Base-by-base conservation (phyloP, 148 eudicot genomes). In the Simmondsia chinensis region DNA sequence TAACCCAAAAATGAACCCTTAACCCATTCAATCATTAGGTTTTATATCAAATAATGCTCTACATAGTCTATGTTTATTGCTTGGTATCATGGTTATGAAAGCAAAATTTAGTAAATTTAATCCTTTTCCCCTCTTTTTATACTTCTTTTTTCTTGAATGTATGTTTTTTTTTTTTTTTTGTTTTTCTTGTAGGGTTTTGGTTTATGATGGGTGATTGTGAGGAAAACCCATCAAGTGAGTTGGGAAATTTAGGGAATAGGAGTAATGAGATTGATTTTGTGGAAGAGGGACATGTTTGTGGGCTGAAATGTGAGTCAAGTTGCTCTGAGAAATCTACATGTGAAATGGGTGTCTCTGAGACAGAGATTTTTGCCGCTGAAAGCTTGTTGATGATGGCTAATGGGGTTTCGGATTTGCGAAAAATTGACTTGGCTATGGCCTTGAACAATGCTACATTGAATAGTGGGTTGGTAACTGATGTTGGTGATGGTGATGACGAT, bases 111-210 rank as follows among this genome's bases (percentile, higher is more conserved):
- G n/a, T n/a, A n/a, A n/a, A n/a, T n/a, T n/a, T n/a, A n/a, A n/a
- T n/a, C n/a, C n/a, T n/a, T n/a, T n/a, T n/a, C n/a, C n/a, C n/a
- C n/a, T n/a, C n/a, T n/a, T n/a, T n/a, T n/a, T n/a, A n/a, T n/a
- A n/a, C n/a, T n/a, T n/a, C n/a, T n/a, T n/a, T n/a, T n/a, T n/a
- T n/a, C n/a, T n/a, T n/a, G n/a, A n/a, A n/a, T n/a, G n/a, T n/a
- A n/a, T n/a, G n/a, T n/a, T n/a, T n/a, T n/a, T n/a, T n/a, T n/a
- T n/a, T n/a, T n/a, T n/a, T n/a, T n/a, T n/a, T n/a, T n/a, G n/a
- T n/a, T n/a, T n/a, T n/a, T n/a, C n/a, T 36, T 36, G 40, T 36
- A 36, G 40, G 40, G 40, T 2, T 36, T 36, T 36, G 10, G 37
- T 33, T 33, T 33, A 6, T 13, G 35, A 32, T 32, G 35, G 35